Evolutionary conservation across 768 basidiomycete genomes (phyloP), one percentile per base, ranked within the genome.

Genomic region (Sutorius australiensis): DNA sequence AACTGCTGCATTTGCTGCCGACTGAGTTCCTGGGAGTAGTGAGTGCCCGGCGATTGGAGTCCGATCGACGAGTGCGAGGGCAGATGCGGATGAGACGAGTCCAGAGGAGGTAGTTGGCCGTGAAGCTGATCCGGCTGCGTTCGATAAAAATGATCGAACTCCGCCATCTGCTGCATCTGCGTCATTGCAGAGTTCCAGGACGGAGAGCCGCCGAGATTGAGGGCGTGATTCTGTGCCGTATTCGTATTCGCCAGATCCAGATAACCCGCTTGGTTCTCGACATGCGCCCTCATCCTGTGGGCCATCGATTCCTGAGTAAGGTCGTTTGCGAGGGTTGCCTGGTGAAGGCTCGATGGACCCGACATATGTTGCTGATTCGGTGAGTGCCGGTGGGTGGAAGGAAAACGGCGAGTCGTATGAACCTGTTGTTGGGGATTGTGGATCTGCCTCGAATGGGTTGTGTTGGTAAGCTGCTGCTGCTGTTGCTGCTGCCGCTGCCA

Each of bases 151-250:
- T 70, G 76, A 57, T 73, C 75, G 76, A 72, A 73, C 49, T 69
- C 72, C 64, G 59, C 69, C 65, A 73, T 74, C 69, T 68, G 70
- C 69, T 68, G 70, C 69, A 71, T 71, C 72, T 67, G 75, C 67
- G 75, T 87, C 86, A 79, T 90, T 89, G 80, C 88, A 89, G 79
- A 91, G 85, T 61, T 91, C 89, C 87, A 90, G 80, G 79, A 91
- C 84, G 70, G 84, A 78, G 80, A 91, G 82, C 55, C 89, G 74
- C 61, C 89, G 80, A 73, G 85, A 87, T 65, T 86, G 83, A 57
- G 89, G 89, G 62, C 89, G 77, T 63, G 86, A 88, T 59, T 88
- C 87, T 58, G 78, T 66, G 21, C 82, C 88, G 72, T 87, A 86
- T 50, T 86, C 84, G 75, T 86, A 83, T 40, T 77, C 76, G 48